Percentiles rank a stretch among this genome's conserved stretches.
Evolutionary conservation across 2,329 filamentous ascomycete genomes (phyloP).

Genomic region (Pseudogymnoascus pannorum): DNA sequence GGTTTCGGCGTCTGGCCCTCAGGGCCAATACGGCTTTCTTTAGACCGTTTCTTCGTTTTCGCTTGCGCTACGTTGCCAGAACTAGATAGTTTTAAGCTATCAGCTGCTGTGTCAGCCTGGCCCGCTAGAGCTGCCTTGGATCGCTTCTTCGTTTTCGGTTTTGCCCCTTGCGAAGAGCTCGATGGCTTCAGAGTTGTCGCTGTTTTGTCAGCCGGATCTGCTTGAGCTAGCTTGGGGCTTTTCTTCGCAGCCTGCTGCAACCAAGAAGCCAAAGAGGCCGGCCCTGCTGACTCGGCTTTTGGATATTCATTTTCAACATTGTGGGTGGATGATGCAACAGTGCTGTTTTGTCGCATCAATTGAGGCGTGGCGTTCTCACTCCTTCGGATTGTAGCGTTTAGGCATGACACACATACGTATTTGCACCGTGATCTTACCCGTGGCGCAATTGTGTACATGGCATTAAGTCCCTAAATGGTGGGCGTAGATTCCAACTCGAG

Average conservation of each 20-base stretch:
- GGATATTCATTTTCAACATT: neutral
- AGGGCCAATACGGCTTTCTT: neutral
- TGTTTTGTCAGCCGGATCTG: neutral
- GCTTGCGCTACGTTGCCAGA: neutral
- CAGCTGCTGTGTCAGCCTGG: neutral
- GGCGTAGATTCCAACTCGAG: neutral
- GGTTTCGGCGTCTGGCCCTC: neutral
- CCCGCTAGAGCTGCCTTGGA: neutral
- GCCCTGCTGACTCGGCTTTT: neutral
- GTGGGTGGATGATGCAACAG: neutral
- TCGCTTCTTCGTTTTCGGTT: neutral
- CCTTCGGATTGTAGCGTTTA: neutral
- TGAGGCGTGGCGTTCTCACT: neutral
- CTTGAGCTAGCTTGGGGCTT: neutral
- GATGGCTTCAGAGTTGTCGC: neutral
- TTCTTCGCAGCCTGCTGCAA: neutral
- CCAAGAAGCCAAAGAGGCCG: neutral
- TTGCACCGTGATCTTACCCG: constrained; percentile 1
- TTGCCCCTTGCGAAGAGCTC: neutral
- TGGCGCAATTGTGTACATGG: constrained; percentile 5
- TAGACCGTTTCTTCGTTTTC: neutral
- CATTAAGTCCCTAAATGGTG: neutral
- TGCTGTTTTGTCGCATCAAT: neutral
- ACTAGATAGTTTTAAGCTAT: too few species aligned
- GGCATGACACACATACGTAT: neutral